Evolutionary conservation across 73 alveolate species (phyloP).

Genomic region (Tetrahymena borealis): DNA sequence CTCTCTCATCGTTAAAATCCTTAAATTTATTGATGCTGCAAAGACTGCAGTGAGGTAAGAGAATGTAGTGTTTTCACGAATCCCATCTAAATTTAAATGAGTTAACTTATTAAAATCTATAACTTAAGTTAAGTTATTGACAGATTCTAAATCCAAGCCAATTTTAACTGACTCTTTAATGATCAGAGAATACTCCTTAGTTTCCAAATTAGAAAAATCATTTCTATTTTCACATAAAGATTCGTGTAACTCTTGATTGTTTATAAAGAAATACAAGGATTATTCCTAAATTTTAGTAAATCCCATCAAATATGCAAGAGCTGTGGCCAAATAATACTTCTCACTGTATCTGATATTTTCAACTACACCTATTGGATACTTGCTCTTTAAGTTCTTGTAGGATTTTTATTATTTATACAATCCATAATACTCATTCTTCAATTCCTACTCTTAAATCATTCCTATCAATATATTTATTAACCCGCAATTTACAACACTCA

Average conservation of each 20-base stretch:
- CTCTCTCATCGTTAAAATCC: background rate
- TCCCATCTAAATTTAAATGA: background rate
- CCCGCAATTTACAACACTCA: background rate
- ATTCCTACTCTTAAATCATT: background rate
- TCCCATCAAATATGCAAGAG: background rate
- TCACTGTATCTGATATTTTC: background rate
- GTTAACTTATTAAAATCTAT: background rate
- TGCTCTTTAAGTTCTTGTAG: background rate
- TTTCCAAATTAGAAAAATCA: background rate
- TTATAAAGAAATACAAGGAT: background rate
- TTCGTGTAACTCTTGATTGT: background rate
- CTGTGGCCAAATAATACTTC: background rate
- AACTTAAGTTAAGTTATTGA: background rate
- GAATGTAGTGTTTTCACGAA: background rate
- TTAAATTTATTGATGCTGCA: background rate
- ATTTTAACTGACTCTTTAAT: background rate
- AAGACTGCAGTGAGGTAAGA: background rate
- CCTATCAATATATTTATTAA: background rate
- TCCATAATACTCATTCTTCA: background rate
- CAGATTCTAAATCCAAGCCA: background rate
- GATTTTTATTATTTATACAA: background rate
- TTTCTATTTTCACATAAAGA: background rate
- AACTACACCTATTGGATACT: background rate
- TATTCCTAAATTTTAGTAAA: background rate
- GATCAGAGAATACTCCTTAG: background rate